Conservation (phyloP, 805 yeast genomes). For the Candida pini region DNA sequence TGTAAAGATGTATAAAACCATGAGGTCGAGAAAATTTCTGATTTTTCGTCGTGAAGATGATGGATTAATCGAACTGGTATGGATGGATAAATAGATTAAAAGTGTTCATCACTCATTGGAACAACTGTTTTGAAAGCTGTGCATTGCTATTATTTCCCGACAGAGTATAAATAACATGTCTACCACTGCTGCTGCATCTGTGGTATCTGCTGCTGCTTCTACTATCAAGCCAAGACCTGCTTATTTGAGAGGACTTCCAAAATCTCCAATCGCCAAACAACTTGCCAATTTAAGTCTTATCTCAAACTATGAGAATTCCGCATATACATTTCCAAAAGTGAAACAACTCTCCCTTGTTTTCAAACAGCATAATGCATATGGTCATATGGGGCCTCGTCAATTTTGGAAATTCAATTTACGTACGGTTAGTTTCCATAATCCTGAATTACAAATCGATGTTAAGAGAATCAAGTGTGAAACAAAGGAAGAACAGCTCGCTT, state of each 20-base stretch:
- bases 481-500: slow-evolving; percentile 36
- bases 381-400: slow-evolving; percentile 63
- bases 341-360: slow-evolving; percentile 47
- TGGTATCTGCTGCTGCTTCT: neutral
- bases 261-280: slow-evolving; percentile 41
- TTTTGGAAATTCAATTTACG: slow-evolving; percentile 77
- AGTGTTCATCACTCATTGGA: too few relatives aligned
- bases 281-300: slow-evolving; percentile 43
- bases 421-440: slow-evolving; percentile 77
- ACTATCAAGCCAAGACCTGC: slow-evolving; percentile 15
- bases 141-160: too few relatives aligned
- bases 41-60: too few relatives aligned
- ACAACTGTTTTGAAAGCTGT: too few relatives aligned
- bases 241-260: slow-evolving; percentile 31
- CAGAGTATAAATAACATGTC: too few relatives aligned
- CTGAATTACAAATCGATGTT: slow-evolving; percentile 57
- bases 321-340: slow-evolving; percentile 33
- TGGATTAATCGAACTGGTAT: too few relatives aligned
- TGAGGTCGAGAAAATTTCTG: too few relatives aligned
- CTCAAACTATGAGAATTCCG: slow-evolving; percentile 42
- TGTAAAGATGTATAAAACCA: too few relatives aligned
- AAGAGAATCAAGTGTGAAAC: slow-evolving; percentile 42
- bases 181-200: neutral
- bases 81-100: too few relatives aligned
- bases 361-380: slow-evolving; percentile 40